Evolutionary conservation across 2,329 filamentous ascomycete genomes (phyloP).

Genomic region (Fusarium temperatum): DNA sequence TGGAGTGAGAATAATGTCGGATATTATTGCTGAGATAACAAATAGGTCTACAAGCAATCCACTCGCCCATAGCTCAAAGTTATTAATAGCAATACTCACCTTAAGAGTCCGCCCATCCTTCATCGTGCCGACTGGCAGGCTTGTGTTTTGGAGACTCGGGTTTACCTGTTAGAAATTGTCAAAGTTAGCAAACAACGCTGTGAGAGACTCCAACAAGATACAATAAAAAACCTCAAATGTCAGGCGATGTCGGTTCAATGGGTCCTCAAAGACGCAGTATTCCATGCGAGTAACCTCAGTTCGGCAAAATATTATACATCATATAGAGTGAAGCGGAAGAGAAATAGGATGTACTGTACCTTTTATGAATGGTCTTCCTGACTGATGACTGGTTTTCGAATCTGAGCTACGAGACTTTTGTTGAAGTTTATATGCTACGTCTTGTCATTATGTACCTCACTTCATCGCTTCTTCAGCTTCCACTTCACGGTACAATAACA

Average conservation of each 20-base stretch:
- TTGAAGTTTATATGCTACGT: neutral
- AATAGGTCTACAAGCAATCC: too few relatives aligned
- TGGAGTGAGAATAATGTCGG: accelerated
- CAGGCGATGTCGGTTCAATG: conserved; percentile 26
- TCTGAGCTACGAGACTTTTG: neutral
- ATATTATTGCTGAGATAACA: too few relatives aligned
- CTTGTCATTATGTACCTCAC: accelerated
- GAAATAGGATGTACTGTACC: neutral
- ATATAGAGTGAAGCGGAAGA: neutral
- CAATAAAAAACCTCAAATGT: neutral
- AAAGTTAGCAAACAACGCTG: neutral
- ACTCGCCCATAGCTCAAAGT: too few relatives aligned
- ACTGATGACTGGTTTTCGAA: accelerated
- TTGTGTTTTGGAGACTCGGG: neutral
- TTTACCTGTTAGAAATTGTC: neutral
- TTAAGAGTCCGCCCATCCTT: accelerated
- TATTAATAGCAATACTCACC: neutral
- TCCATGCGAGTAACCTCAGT: conserved; percentile 10
- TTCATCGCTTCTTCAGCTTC: accelerated
- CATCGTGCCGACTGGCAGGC: accelerated
- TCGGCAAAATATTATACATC: conserved; percentile 30
- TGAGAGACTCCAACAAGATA: neutral
- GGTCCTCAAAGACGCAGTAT: conserved; percentile 17
- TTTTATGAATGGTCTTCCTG: accelerated
- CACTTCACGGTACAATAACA: accelerated